These are phyloP conservation scores for Hypoxylon sp. DNA, from an alignment of 2,329 filamentous ascomycete genomes.

Conservation along the genomic window DNA sequence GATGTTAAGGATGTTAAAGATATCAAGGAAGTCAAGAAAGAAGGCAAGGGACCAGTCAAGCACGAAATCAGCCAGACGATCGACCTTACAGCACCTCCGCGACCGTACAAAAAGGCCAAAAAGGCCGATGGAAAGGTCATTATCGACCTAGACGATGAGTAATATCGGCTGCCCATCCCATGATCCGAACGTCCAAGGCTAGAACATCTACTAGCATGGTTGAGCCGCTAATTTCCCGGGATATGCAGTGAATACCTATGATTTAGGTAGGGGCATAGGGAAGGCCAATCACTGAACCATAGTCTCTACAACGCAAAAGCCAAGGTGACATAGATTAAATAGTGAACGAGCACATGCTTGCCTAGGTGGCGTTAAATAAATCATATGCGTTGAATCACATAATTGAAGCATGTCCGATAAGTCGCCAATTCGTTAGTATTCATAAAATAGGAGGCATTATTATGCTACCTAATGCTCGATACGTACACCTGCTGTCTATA, in stretches of 20 bases:
- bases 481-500: background rate
- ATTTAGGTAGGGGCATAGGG: background rate
- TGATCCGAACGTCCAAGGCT: background rate
- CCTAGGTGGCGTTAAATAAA: background rate
- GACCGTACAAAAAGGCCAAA: background rate
- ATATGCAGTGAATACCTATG: background rate
- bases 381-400: background rate
- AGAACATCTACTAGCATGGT: too few relatives aligned
- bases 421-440: background rate
- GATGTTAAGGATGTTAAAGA: background rate
- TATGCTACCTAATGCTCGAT: slow-evolving; percentile 1
- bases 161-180: background rate
- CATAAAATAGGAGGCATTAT: background rate
- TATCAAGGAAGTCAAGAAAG: background rate
- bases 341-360: background rate
- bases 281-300: background rate
- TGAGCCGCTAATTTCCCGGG: background rate
- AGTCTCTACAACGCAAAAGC: background rate
- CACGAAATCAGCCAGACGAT: background rate
- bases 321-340: too few relatives aligned
- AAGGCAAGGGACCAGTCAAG: background rate
- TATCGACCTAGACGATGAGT: background rate
- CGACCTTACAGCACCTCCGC: background rate
- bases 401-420: background rate
- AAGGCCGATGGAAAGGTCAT: slow-evolving; percentile 1